Conservation (phyloP, 345 rosid species). For the Eucalyptus curtisii region DNA sequence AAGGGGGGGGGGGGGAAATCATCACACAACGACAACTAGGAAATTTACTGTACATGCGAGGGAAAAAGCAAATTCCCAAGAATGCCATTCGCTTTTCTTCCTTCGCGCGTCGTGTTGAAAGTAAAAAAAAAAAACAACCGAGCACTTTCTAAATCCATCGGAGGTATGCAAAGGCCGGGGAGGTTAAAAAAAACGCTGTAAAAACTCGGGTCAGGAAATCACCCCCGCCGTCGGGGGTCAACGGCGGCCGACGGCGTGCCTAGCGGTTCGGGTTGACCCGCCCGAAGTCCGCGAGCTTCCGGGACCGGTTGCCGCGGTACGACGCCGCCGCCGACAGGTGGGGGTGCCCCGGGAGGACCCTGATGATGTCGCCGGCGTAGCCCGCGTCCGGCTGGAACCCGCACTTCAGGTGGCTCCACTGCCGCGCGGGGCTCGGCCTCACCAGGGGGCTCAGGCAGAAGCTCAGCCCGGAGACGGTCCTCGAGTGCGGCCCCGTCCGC, state of each 20-base stretch:
- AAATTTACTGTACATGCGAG: neutral
- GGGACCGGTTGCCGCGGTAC: slow-evolving; percentile 63
- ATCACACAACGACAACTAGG: neutral
- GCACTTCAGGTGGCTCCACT: slow-evolving; percentile 41
- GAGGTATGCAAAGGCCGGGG: neutral
- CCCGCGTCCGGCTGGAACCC: slow-evolving; percentile 36
- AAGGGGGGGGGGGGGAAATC: neutral
- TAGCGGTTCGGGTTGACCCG: slow-evolving; percentile 56
- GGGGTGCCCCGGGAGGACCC: slow-evolving; percentile 30
- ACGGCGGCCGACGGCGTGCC: neutral
- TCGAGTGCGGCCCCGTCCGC: slow-evolving; percentile 16
- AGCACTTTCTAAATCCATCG: too few relatives aligned
- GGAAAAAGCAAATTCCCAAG: neutral
- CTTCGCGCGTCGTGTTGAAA: neutral
- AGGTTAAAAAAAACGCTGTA: neutral
- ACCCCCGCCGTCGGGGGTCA: neutral
- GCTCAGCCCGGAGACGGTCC: slow-evolving; percentile 39
- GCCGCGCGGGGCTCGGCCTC: slow-evolving; percentile 69
- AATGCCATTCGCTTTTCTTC: neutral
- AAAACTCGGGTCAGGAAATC: neutral
- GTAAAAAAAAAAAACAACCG: too few relatives aligned
- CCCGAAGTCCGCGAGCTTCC: slow-evolving; percentile 89
- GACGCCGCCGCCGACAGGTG: slow-evolving; percentile 66
- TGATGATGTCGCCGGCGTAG: slow-evolving; percentile 27
- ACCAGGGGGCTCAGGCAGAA: slow-evolving; percentile 89